Evolutionary conservation across 441 rosid genomes (phyloP).

Genomic region (Aquilaria agallochum): DNA sequence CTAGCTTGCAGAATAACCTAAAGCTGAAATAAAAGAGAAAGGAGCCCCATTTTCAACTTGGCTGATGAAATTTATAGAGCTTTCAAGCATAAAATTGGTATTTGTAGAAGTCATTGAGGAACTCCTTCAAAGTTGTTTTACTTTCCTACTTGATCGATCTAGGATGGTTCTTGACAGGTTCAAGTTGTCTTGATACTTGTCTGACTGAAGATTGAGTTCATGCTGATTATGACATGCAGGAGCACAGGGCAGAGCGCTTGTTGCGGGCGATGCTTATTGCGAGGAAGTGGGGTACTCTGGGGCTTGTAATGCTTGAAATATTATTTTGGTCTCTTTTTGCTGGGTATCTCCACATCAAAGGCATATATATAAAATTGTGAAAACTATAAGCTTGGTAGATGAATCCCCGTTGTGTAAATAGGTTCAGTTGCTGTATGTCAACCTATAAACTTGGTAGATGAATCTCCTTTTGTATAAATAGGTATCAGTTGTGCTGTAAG

Average conservation of each 20-base stretch:
- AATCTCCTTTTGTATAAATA: no score
- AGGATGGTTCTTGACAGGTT: neutral
- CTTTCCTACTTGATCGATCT: neutral
- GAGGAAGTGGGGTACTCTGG: slow-evolving; percentile 47
- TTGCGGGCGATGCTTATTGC: slow-evolving; percentile 35
- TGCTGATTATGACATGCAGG: slow-evolving; percentile 27
- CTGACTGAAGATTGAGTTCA: slow-evolving; percentile 3
- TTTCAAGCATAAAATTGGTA: no score
- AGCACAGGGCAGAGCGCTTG: slow-evolving; percentile 31
- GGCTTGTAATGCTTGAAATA: slow-evolving; percentile 46
- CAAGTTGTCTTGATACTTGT: neutral
- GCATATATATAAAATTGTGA: slow-evolving; percentile 37
- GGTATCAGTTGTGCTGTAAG: no score
- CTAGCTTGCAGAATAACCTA: no score
- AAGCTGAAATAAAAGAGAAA: no score
- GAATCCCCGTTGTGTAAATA: no score
- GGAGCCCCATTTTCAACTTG: no score
- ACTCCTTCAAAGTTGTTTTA: neutral
- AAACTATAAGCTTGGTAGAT: neutral
- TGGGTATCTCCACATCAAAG: slow-evolving; percentile 42
- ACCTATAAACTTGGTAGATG: no score
- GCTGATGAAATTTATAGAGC: no score
- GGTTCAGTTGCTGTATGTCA: no score
- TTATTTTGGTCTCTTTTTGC: slow-evolving; percentile 50
- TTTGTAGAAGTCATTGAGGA: neutral